Base-by-base conservation (phyloP, 805 yeast genomes). In the Candida stauntonica region DNA sequence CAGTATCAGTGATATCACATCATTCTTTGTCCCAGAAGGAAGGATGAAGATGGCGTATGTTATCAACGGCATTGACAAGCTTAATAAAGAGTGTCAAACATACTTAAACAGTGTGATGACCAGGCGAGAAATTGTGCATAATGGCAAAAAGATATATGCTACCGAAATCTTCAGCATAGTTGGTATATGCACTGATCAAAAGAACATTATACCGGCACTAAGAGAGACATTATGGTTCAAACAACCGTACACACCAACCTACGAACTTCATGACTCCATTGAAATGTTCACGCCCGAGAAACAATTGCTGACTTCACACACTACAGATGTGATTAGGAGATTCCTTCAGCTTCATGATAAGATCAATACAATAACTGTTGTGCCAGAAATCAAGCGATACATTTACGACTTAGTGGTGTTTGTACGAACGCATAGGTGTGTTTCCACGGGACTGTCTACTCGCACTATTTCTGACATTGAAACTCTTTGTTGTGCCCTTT, bases 391-490 rank as follows among this genome's bases (percentile, higher is more conserved):
- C 21, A 53, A 53, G 31, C 54, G 80, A 5, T 80, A 79, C 47
- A 67, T 76, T 43, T 73, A 76, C 44, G 85, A 79, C 52, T 64
- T 80, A 12, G 54, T 76, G 3, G 62, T 78, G 3, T 73, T 68
- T 48, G 48, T 73, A 2, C 60, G 86, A 31, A 67, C 68, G 37
- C 81, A 79, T 48, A 52, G 86, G 29, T 68, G 76, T 53, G 76
- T 77, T 5, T 45, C 56, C 3, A 64, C 68, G 2, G 86, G 86
- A 0, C 51, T 78, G 0, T 69, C 79, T 1, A 75, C 81, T 0
- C 53, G 58, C 35, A 60, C 72, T 3, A 53, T 69, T 9, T 41
- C 52, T 3, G 79, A 76, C 35, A 55, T 77, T 26, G 70, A 66
- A 19, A 38, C 50, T 8, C 53, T 67, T 37, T 60, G 67, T 2